These are phyloP conservation scores for Ramaria rubella DNA, from an alignment of 768 basidiomycete genomes.

Conservation along the genomic window DNA sequence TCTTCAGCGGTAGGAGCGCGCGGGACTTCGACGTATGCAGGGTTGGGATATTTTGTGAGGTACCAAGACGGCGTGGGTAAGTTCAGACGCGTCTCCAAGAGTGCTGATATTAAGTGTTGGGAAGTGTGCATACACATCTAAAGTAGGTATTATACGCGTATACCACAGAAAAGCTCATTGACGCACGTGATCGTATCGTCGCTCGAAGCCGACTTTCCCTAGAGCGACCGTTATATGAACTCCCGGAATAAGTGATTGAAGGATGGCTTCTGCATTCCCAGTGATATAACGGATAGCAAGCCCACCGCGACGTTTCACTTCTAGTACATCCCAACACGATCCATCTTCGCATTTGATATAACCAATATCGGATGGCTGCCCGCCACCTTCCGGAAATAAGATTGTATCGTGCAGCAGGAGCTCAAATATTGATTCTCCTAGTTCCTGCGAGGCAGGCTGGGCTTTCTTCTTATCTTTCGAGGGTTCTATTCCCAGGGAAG, in stretches of 20 bases:
- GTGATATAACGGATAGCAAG: constrained; percentile 68
- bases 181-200: constrained; percentile 70
- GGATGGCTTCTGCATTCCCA: constrained; percentile 35
- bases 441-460: constrained; percentile 38
- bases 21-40: constrained; percentile 73
- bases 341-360: constrained; percentile 39
- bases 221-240: constrained; percentile 46
- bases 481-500: constrained; percentile 39
- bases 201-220: constrained; percentile 51
- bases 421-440: constrained; percentile 46
- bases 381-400: constrained; percentile 78
- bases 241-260: constrained; percentile 43
- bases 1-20: constrained; percentile 60
- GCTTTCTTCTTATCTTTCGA: constrained; percentile 40
- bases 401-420: constrained; percentile 70
- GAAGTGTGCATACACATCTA: constrained; percentile 84
- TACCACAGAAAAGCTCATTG: not conserved
- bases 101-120: constrained; percentile 75
- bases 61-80: constrained; percentile 79
- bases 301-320: constrained; percentile 63
- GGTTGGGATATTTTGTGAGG: constrained; percentile 57
- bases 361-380: constrained; percentile 76
- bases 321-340: constrained; percentile 50
- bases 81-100: constrained; percentile 58
- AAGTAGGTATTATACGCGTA: not conserved